Conservation (phyloP, 1,284 basidiomycete genomes). For the Ceratobasidium sp. region DNA sequence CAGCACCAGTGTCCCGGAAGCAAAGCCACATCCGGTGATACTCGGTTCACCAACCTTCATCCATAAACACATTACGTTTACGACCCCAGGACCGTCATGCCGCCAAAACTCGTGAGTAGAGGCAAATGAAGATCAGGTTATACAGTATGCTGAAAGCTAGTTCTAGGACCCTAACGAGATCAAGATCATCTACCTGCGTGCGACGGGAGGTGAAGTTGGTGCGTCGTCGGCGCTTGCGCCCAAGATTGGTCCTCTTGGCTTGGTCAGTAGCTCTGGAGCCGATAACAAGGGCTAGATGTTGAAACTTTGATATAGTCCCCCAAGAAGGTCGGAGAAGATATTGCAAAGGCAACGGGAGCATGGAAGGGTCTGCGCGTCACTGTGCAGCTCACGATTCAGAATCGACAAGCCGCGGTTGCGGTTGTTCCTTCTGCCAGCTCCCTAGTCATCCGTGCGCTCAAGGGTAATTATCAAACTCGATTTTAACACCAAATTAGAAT, state of each 20-base stretch:
- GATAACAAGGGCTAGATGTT: not conserved
- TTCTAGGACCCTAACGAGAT: conserved; percentile 90
- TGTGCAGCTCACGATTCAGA: conserved; percentile 99
- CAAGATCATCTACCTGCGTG: conserved; percentile 99
- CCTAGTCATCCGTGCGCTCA: conserved; percentile 98
- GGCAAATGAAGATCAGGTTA: too few relatives aligned
- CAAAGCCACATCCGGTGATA: conserved; percentile 33
- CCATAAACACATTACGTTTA: conserved; percentile 49
- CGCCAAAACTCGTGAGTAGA: conserved; percentile 88
- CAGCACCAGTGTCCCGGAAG: conserved; percentile 33
- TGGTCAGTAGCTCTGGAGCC: conserved; percentile 73
- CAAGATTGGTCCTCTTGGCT: conserved; percentile 99
- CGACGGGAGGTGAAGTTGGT: conserved; percentile 99
- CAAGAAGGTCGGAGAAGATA: conserved; percentile 99
- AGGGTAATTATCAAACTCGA: conserved; percentile 72
- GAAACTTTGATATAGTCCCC: conserved; percentile 77
- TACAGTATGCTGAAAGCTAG: not conserved
- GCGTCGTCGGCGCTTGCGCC: conserved; percentile 98
- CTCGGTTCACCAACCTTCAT: not conserved
- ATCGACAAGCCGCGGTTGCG: conserved; percentile 97
- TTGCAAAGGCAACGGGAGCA: conserved; percentile 97
- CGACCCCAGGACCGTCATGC: conserved; percentile 65
- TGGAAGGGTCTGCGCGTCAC: conserved; percentile 99
- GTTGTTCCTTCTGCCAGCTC: conserved; percentile 99
- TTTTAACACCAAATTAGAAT: too few relatives aligned